A percentile compares a stretch with the other conserved stretches of the same genome.
Conservation (phyloP, 371 early-diverging fungal species). For the Mucor plumbeus region DNA sequence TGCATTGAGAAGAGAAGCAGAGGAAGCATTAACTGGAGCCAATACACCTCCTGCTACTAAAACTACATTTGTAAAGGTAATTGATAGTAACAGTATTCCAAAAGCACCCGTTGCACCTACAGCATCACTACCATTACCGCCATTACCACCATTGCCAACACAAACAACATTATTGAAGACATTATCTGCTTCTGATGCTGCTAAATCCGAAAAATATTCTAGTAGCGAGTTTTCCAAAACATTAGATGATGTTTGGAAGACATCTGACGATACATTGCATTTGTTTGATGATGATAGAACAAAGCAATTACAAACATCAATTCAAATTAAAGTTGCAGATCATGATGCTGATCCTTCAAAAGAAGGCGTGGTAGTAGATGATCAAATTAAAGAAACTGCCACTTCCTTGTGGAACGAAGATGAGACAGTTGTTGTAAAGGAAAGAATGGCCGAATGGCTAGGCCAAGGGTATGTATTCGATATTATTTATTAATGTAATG, state of each 20-base stretch:
- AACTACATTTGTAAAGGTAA: neutral
- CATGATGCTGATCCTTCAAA: conserved; percentile 5
- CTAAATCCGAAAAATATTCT: no score
- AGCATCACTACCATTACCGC: neutral
- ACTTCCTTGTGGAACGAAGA: conserved; percentile 33
- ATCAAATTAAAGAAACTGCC: conserved; percentile 25
- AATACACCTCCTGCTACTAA: neutral
- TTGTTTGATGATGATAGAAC: conserved; percentile 14
- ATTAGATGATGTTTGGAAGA: conserved; percentile 34
- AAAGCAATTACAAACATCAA: conserved; percentile 8
- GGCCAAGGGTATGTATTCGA: conserved; percentile 28
- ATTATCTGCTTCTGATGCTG: neutral
- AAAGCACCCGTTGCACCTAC: neutral
- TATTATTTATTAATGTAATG: no score
- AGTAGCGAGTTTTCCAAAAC: conserved; percentile 25
- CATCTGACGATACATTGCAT: conserved; percentile 5
- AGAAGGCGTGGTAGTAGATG: conserved; percentile 24
- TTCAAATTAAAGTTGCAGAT: conserved; percentile 7
- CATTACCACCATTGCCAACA: neutral
- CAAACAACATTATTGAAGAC: neutral
- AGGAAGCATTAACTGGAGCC: conserved; percentile 10
- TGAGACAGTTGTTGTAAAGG: conserved; percentile 27
- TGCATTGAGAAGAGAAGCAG: conserved; percentile 23
- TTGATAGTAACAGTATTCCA: neutral
- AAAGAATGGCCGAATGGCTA: conserved; percentile 39